A percentile compares a stretch with the other conserved stretches of the same genome.
Evolutionary conservation across 2,329 filamentous ascomycete species (phyloP).

Genomic region (Xylaria sp.): DNA sequence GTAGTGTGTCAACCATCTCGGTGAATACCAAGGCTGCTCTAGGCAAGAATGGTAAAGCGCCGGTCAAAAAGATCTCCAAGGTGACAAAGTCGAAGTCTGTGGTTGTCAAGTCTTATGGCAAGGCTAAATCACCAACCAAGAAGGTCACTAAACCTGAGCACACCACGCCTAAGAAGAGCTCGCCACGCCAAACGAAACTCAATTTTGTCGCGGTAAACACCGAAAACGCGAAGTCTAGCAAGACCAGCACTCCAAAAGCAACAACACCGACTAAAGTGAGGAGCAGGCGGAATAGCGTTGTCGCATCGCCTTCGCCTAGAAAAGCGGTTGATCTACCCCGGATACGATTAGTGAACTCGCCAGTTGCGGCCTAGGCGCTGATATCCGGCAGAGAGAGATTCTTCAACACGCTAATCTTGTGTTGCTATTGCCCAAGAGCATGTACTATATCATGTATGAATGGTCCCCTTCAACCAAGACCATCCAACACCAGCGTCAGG

Average conservation of each 20-base stretch:
- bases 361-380: conserved; percentile 44
- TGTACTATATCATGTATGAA: conserved; percentile 18
- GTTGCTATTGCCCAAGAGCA: not conserved
- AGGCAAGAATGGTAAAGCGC: conserved; percentile 40
- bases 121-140: conserved; percentile 40
- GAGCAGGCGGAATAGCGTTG: conserved; percentile 30
- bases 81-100: conserved; percentile 46
- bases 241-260: conserved; percentile 26
- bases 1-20: conserved; percentile 53
- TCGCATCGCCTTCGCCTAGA: conserved; percentile 36
- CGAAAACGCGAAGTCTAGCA: conserved; percentile 31
- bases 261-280: conserved; percentile 25
- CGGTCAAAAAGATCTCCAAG: conserved; percentile 40
- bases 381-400: not conserved
- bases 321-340: conserved; percentile 46
- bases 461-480: conserved; percentile 16
- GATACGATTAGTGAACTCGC: conserved; percentile 50
- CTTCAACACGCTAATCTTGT: not conserved
- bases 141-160: conserved; percentile 18
- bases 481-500: conserved; percentile 1
- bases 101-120: conserved; percentile 48
- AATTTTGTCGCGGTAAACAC: conserved; percentile 43
- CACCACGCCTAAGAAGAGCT: conserved; percentile 37
- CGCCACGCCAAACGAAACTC: conserved; percentile 38
- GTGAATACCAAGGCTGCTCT: conserved; percentile 50